A percentile compares a stretch with the other conserved stretches of the same genome.
Conservation (phyloP, 2,329 filamentous ascomycete genomes). For the Trichoderma breve region DNA sequence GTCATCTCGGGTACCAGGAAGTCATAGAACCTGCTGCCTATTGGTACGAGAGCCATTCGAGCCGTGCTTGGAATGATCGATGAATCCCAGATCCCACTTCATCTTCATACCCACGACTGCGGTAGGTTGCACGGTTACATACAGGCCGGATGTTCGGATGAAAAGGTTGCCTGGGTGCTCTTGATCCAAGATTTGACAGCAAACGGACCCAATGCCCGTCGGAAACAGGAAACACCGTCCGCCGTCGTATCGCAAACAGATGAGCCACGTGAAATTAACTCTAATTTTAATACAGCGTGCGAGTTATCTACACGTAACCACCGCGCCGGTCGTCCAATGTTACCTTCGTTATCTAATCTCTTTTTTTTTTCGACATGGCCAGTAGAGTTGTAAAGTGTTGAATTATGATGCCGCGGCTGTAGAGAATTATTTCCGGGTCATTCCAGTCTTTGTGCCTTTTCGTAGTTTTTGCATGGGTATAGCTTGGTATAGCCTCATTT, state of each 20-base stretch:
- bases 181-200: neutral
- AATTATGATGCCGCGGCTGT: neutral
- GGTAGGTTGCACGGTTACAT: neutral
- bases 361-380: neutral
- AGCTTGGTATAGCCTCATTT: neutral
- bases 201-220: neutral
- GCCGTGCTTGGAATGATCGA: neutral
- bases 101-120: neutral
- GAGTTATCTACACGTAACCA: neutral
- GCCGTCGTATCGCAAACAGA: neutral
- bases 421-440: neutral
- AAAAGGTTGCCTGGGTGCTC: neutral
- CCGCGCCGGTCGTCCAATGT: neutral
- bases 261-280: constrained; percentile 11
- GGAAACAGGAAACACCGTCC: constrained; percentile 1
- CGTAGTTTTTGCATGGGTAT: neutral
- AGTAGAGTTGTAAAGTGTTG: neutral
- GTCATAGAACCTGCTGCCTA: neutral
- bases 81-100: neutral
- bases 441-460: neutral
- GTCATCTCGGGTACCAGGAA: neutral
- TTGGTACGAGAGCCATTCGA: neutral
- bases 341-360: neutral
- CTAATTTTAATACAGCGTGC: neutral
- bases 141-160: neutral